Percentiles rank a stretch among this genome's conserved stretches.
phyloP scores from a whole-genome alignment of 78 protist genomes.

The Diacronema lutheri region DNA sequence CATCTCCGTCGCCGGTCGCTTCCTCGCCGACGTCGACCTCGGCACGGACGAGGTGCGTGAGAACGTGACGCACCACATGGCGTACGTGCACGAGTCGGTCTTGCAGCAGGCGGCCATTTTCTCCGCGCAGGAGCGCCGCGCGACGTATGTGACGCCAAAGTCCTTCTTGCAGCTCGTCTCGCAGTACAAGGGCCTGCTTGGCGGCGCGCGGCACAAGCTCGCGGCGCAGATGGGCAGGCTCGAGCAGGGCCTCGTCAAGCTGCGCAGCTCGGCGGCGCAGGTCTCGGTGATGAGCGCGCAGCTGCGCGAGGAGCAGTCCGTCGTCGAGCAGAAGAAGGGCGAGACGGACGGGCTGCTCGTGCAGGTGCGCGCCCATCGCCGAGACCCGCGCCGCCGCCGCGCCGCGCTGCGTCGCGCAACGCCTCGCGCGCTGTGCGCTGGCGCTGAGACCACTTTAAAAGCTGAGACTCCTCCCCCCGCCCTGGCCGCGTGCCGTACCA shows the following conservation, averaged over 20 bases:
- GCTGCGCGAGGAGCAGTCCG: neutral
- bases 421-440: no score
- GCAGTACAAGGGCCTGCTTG: slow-evolving; percentile 63
- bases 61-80: slow-evolving; percentile 65
- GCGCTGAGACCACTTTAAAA: slow-evolving; percentile 36
- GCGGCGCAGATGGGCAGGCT: slow-evolving; percentile 39
- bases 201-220: neutral
- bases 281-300: neutral
- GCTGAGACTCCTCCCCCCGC: no score
- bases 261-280: neutral
- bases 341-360: slow-evolving; percentile 49
- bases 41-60: slow-evolving; percentile 9
- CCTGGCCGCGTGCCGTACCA: no score
- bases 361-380: slow-evolving; percentile 50
- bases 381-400: slow-evolving; percentile 29
- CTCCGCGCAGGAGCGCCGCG: slow-evolving; percentile 19
- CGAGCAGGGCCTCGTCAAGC: slow-evolving; percentile 42
- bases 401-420: no score
- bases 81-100: slow-evolving; percentile 56
- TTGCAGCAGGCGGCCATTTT: neutral
- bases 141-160: slow-evolving; percentile 84
- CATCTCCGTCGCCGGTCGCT: slow-evolving; percentile 42
- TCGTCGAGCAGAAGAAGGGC: slow-evolving; percentile 28
- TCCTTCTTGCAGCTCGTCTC: slow-evolving; percentile 78
- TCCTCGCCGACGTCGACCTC: slow-evolving; percentile 48